These are phyloP conservation scores for Polygonum maritimum DNA, from an alignment of 148 eudicot species.

Conservation along the genomic window DNA sequence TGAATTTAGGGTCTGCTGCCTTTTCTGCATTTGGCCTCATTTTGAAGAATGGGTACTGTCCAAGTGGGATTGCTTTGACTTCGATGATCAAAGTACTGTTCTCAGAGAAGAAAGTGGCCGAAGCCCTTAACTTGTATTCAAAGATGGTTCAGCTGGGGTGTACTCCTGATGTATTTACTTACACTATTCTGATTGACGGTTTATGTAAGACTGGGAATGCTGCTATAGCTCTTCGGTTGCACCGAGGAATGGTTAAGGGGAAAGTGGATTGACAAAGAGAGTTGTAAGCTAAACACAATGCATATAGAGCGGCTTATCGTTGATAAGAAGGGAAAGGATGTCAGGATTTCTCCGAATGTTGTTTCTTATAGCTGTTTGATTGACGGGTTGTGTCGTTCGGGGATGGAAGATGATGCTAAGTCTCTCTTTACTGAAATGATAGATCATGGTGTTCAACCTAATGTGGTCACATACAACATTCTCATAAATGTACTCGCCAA, in stretches of 20 bases:
- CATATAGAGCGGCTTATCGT: too few species aligned
- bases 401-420: too few species aligned
- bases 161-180: neutral
- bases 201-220: too few species aligned
- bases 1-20: constrained; percentile 12
- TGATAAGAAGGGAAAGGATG: too few species aligned
- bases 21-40: constrained; percentile 10
- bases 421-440: constrained; percentile 10
- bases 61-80: neutral
- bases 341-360: too few species aligned
- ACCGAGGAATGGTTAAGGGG: constrained; percentile 12
- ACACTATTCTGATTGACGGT: too few species aligned
- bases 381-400: too few species aligned
- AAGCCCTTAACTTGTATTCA: neutral
- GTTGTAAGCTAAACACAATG: too few species aligned
- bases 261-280: neutral
- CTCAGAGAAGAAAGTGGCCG: neutral
- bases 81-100: neutral
- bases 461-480: constrained; percentile 17
- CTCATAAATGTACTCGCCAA: constrained; percentile 20
- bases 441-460: constrained; percentile 17
- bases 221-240: neutral
- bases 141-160: constrained; percentile 16
- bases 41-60: neutral
- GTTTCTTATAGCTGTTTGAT: too few species aligned